Base-by-base conservation (phyloP, 164 flowering plant species). In the Stephania japonica region DNA sequence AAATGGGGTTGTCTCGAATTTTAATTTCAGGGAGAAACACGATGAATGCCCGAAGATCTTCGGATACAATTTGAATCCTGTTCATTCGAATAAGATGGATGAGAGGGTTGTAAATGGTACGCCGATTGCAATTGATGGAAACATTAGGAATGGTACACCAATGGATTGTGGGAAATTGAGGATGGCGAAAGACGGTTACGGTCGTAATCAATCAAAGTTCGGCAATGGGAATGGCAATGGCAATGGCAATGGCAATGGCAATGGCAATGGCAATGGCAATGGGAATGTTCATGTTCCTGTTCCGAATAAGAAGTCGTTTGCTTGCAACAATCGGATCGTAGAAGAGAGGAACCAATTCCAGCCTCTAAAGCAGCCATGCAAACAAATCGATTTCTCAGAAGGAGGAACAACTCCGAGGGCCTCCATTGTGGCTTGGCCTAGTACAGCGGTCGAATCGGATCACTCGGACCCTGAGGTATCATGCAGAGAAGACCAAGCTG, bases 311-410 rank as follows among this genome's bases (percentile, higher is more conserved):
- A 21, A 42, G 21, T 42, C 74, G 11, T 70, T 27, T 75, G 73
- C 49, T 71, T 77, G 71, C 43, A 25, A 18, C 69, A 78, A 86
- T 81, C 90, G 89, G 26, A 75, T 26, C 8, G 76, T 83, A 67
- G 88, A 84, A 41, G 91, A 85, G 64, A 61, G 76, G 26, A 86
- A 70, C 71, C 81, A 80, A 44, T 79, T 77, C 65, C 92, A 84
- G 71, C 73, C 81, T 11, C 93, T 86, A 74, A 89, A 87, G 84
- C 87, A 84, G 66, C 80, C 69, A 21, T 87, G 70, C 68, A 87
- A 83, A 86, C 94, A 93, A 71, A 87, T 93, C 73, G 92, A 95
- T 80, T 91, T 93, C 67, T 42, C 90, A 1, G 90, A 86, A 62
- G 77, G 72, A 62, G 77, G 72, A 61, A 87, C 86, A 4, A 77